Percentiles rank a stretch among this genome's conserved stretches.
These are phyloP conservation scores for Podospora anserina DNA, from an alignment of 495 filamentous ascomycete genomes.

Conservation along the genomic window DNA sequence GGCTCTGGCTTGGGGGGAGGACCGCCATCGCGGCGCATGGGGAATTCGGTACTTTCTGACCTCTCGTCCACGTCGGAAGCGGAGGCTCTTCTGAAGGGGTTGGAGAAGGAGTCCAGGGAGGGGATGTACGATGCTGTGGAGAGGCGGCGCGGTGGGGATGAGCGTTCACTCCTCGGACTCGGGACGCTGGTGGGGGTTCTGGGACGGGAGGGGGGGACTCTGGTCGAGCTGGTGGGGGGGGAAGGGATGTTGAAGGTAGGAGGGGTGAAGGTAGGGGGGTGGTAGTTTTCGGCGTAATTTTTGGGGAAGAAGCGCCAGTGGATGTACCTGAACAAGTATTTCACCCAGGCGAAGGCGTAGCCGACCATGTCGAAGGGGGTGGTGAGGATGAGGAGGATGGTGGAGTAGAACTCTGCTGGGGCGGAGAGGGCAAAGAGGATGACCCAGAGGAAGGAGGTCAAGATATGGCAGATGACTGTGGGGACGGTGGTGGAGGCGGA, in stretches of 20 bases:
- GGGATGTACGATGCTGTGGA: background rate
- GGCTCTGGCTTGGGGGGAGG: no score
- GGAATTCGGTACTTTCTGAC: no score
- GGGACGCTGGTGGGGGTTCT: no score
- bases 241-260: background rate
- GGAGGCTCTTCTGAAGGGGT: no score
- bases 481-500: background rate
- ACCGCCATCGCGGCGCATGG: no score
- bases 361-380: constrained; percentile 20
- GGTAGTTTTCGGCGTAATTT: background rate
- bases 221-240: background rate
- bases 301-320: background rate
- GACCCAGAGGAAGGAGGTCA: background rate
- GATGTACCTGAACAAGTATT: background rate
- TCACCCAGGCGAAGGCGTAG: background rate
- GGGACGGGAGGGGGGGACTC: background rate
- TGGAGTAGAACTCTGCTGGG: constrained; percentile 7
- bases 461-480: background rate
- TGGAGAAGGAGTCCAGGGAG: background rate
- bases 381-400: constrained; percentile 24
- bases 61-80: no score
- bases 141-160: no score
- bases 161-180: no score
- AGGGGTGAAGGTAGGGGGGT: background rate
- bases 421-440: background rate